These are phyloP conservation scores for Isoetes taiwanensis DNA, from an alignment of 75 land plant species.

Conservation along the genomic window DNA sequence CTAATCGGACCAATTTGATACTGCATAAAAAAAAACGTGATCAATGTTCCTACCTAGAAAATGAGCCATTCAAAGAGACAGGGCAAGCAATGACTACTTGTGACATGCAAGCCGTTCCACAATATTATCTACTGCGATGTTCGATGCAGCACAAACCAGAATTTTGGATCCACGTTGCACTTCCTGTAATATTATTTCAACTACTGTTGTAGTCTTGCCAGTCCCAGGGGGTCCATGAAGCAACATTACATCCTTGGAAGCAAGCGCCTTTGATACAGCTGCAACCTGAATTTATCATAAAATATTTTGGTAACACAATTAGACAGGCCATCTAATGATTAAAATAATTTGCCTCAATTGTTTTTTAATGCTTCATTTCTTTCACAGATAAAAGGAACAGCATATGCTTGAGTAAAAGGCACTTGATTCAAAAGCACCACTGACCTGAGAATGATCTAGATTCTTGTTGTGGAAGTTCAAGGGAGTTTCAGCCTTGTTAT, in stretches of 20 bases:
- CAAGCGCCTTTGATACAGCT: not conserved
- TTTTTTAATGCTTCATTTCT: not conserved
- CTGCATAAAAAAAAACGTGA: not conserved
- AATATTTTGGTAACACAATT: too few relatives aligned
- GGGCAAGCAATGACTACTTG: not conserved
- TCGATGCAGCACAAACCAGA: not conserved
- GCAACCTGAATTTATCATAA: too few relatives aligned
- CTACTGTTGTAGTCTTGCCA: slow-evolving; percentile 1
- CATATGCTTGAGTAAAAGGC: not conserved
- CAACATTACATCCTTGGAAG: not conserved
- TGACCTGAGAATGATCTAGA: slow-evolving; percentile 2
- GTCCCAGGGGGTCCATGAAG: slow-evolving; percentile 4
- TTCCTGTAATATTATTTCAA: slow-evolving; percentile 6
- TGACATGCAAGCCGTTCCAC: slow-evolving; percentile 1
- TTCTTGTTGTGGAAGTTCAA: not conserved
- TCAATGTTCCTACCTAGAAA: too few relatives aligned
- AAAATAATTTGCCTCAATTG: not conserved
- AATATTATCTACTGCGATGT: slow-evolving; percentile 4
- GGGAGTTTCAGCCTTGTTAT: not conserved
- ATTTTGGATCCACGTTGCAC: slow-evolving; percentile 1
- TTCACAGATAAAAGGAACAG: not conserved
- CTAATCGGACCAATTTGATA: not conserved
- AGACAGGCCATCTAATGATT: not conserved
- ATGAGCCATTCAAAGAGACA: too few relatives aligned
- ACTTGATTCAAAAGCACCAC: not conserved